A percentile compares a stretch with the other conserved stretches of the same genome.
Conservation (phyloP, 805 yeast species). For the Candida ovalis region DNA sequence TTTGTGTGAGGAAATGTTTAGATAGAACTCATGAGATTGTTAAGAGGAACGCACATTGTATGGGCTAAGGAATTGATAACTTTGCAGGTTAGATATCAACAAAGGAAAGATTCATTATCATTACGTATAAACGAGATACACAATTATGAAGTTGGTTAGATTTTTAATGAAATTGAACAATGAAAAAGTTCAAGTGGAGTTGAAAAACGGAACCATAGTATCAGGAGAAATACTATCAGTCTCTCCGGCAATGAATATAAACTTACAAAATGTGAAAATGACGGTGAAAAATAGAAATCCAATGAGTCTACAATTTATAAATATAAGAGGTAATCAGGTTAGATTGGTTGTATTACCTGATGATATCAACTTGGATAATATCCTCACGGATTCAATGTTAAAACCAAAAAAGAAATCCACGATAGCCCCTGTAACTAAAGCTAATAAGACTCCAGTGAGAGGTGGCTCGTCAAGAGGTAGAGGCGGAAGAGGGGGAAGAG, state of each 20-base stretch:
- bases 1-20: too few species aligned
- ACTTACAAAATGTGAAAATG: constrained; percentile 75
- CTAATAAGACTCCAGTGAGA: constrained; percentile 12
- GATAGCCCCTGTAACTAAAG: constrained; percentile 34
- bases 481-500: constrained; percentile 28
- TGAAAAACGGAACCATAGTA: constrained; percentile 85
- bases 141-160: constrained; percentile 70
- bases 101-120: too few species aligned
- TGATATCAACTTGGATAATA: constrained; percentile 66
- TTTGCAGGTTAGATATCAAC: too few species aligned
- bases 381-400: constrained; percentile 50
- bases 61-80: too few species aligned
- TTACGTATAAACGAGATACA: too few species aligned
- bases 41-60: too few species aligned
- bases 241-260: constrained; percentile 87
- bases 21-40: too few species aligned
- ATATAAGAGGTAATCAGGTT: constrained; percentile 84
- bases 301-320: constrained; percentile 67
- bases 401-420: constrained; percentile 40
- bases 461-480: constrained; percentile 23
- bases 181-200: constrained; percentile 85
- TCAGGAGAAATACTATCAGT: constrained; percentile 83
- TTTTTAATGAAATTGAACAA: constrained; percentile 81
- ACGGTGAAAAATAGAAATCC: constrained; percentile 70
- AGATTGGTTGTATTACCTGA: constrained; percentile 84